phyloP scores from a whole-genome alignment of 2,329 filamentous ascomycete genomes.

The Alternaria arborescens region DNA sequence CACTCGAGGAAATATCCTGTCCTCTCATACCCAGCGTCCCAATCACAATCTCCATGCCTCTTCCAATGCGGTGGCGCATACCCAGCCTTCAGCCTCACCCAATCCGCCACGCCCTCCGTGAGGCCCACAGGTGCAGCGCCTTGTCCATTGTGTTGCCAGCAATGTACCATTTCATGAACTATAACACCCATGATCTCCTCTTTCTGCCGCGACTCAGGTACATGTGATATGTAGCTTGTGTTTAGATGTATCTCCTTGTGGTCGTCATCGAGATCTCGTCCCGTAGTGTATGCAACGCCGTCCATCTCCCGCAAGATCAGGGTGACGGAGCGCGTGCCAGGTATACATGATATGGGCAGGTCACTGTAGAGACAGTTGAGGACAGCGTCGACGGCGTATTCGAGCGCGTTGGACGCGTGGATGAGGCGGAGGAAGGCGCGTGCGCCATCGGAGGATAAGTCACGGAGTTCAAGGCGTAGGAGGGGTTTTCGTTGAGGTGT shows the following conservation, averaged over 20 bases:
- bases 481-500: constrained; percentile 52
- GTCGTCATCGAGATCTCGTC: constrained; percentile 78
- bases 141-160: constrained; percentile 80
- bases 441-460: constrained; percentile 66
- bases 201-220: constrained; percentile 47
- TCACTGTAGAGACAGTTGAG: constrained; percentile 73
- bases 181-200: constrained; percentile 83
- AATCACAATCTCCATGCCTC: constrained; percentile 64
- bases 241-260: constrained; percentile 95
- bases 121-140: constrained; percentile 71
- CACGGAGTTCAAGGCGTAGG: constrained; percentile 58
- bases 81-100: constrained; percentile 79
- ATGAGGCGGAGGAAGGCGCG: constrained; percentile 72
- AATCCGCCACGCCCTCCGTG: constrained; percentile 92
- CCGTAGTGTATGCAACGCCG: constrained; percentile 90
- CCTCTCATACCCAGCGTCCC: constrained; percentile 89
- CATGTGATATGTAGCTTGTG: constrained; percentile 71
- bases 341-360: constrained; percentile 49
- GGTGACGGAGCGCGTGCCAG: constrained; percentile 83
- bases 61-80: constrained; percentile 87
- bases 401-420: constrained; percentile 69
- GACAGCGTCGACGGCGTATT: constrained; percentile 71
- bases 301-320: constrained; percentile 79
- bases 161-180: constrained; percentile 93
- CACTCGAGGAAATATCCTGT: constrained; percentile 93